phyloP scores from a whole-genome alignment of 495 filamentous ascomycete genomes.

The Wilcoxina mikolae region DNA sequence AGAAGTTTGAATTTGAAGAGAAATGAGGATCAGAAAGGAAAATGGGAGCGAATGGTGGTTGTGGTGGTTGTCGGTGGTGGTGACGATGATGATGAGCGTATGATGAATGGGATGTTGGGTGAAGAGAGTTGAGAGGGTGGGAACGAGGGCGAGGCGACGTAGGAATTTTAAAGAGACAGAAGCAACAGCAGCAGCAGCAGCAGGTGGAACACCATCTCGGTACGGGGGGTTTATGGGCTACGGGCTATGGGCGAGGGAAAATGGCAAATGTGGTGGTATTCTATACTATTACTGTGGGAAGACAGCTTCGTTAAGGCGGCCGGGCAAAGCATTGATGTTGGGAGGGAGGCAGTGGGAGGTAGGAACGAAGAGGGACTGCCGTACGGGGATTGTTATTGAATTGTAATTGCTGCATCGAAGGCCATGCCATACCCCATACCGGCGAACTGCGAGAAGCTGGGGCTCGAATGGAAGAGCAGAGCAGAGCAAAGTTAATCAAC shows the following conservation, averaged over 20 bases:
- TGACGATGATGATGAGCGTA: conserved; percentile 1
- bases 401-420: neutral
- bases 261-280: neutral
- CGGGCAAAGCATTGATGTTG: neutral
- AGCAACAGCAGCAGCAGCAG: conserved; percentile 7
- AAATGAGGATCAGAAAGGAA: conserved; percentile 2
- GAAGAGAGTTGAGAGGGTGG: conserved; percentile 7
- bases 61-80: neutral
- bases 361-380: neutral
- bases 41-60: neutral
- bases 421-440: no score
- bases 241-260: neutral
- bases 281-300: neutral
- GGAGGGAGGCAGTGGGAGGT: neutral
- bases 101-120: neutral
- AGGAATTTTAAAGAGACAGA: neutral
- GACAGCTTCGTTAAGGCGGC: neutral
- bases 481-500: neutral
- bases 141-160: neutral
- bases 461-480: neutral
- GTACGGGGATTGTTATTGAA: neutral
- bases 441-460: no score
- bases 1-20: no score
- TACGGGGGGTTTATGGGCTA: conserved; percentile 1
- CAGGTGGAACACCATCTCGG: conserved; percentile 1